phyloP scores from a whole-genome alignment of 2,329 filamentous ascomycete species.

The Fusarium napiforme region DNA sequence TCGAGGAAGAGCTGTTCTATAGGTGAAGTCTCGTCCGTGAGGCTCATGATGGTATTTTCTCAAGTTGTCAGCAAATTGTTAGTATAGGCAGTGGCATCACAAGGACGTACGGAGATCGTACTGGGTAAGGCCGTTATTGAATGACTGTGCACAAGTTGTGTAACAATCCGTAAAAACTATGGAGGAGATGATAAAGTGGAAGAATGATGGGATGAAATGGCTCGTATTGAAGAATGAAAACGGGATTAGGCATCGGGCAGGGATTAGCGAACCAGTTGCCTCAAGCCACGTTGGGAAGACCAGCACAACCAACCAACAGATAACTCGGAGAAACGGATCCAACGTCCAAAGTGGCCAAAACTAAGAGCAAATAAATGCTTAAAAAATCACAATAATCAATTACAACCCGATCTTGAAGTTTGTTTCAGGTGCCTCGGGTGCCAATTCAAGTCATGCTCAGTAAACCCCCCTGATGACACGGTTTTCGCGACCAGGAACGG shows the following conservation, averaged over 20 bases:
- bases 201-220: background rate
- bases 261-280: background rate
- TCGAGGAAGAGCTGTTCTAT: background rate
- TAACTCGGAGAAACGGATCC: rapidly evolving
- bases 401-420: rapidly evolving
- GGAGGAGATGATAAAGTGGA: rapidly evolving
- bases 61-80: background rate
- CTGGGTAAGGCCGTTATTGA: rapidly evolving
- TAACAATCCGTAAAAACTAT: rapidly evolving
- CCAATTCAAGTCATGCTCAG: background rate
- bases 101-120: rapidly evolving
- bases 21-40: background rate
- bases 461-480: no score
- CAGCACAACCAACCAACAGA: background rate
- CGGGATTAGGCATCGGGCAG: background rate
- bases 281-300: rapidly evolving
- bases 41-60: no score
- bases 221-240: background rate
- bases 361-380: background rate
- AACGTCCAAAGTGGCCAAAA: background rate
- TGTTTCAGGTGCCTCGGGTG: background rate
- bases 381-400: rapidly evolving
- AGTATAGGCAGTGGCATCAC: rapidly evolving
- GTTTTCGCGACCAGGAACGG: background rate
- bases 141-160: rapidly evolving